Conservation (phyloP, 1,284 basidiomycete genomes). For the Ustilago sp. region DNA sequence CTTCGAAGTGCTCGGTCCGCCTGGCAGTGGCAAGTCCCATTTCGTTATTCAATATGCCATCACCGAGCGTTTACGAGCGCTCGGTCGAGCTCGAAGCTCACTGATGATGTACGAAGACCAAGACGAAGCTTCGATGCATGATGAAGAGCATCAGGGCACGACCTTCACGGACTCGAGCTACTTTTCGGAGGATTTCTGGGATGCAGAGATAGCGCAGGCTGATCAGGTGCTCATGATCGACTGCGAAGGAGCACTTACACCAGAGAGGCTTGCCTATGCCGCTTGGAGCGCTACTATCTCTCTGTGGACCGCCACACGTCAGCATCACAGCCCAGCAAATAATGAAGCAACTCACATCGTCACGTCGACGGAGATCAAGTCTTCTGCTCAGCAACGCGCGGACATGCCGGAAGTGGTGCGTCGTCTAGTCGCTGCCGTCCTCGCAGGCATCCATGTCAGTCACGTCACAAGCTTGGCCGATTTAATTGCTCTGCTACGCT, state of each 20-base stretch:
- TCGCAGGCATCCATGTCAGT: slow-evolving; percentile 36
- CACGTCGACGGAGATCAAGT: not conserved
- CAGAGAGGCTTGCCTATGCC: slow-evolving; percentile 36
- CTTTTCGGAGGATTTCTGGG: slow-evolving; percentile 50
- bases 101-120: slow-evolving; percentile 1
- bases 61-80: slow-evolving; percentile 36
- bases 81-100: slow-evolving; percentile 19
- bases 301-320: slow-evolving; percentile 17
- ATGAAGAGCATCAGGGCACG: not conserved
- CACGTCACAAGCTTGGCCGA: slow-evolving; percentile 32
- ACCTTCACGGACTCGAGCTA: slow-evolving; percentile 11
- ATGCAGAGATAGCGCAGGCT: slow-evolving; percentile 35
- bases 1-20: slow-evolving; percentile 41
- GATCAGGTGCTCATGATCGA: slow-evolving; percentile 45
- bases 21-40: slow-evolving; percentile 41
- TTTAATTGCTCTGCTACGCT: slow-evolving; percentile 32
- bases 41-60: slow-evolving; percentile 35
- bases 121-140: not conserved
- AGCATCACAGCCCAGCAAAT: not conserved
- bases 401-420: slow-evolving; percentile 41
- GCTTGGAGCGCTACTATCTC: slow-evolving; percentile 24
- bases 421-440: slow-evolving; percentile 32
- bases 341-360: not conserved
- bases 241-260: slow-evolving; percentile 44
- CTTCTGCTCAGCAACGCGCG: slow-evolving; percentile 10